A percentile compares a stretch with the other conserved stretches of the same genome.
Conservation (phyloP, 2,329 filamentous ascomycete genomes). For the Penicillium griseofulvum region DNA sequence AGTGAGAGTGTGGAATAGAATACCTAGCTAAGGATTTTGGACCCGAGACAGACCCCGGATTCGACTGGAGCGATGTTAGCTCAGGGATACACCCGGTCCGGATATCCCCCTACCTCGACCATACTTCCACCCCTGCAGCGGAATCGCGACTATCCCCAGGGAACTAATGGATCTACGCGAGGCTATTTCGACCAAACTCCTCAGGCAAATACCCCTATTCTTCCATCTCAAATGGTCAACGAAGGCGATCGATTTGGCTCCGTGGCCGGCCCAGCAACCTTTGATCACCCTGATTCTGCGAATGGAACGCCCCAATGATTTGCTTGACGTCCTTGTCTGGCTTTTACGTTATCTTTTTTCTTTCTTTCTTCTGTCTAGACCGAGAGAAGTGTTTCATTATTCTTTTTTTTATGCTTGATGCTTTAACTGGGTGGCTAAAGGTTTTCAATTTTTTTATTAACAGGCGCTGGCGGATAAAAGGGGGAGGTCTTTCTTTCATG, state of each 20-base stretch:
- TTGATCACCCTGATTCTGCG: constrained; percentile 32
- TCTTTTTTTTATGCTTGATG: constrained; percentile 15
- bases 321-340: constrained; percentile 4
- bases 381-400: constrained; percentile 20
- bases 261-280: constrained; percentile 25
- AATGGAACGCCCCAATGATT: constrained; percentile 35
- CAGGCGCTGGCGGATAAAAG: constrained; percentile 21
- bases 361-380: constrained; percentile 33
- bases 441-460: constrained; percentile 16
- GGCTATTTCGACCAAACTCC: constrained; percentile 36
- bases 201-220: constrained; percentile 33
- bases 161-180: constrained; percentile 27
- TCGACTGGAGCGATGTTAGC: constrained; percentile 38
- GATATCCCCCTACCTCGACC: constrained; percentile 34
- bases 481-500: constrained; percentile 14
- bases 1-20: constrained; percentile 22
- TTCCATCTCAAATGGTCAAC: constrained; percentile 36
- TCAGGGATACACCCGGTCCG: constrained; percentile 35
- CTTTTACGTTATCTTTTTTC: constrained; percentile 8
- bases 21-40: constrained; percentile 31
- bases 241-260: constrained; percentile 35
- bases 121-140: constrained; percentile 38
- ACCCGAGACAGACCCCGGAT: constrained; percentile 32
- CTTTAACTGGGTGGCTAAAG: constrained; percentile 25
- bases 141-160: constrained; percentile 31